Percentiles rank a stretch among this genome's conserved stretches.
phyloP scores from a whole-genome alignment of 2,329 filamentous ascomycete species.

The Metarhizium guizhouense region DNA sequence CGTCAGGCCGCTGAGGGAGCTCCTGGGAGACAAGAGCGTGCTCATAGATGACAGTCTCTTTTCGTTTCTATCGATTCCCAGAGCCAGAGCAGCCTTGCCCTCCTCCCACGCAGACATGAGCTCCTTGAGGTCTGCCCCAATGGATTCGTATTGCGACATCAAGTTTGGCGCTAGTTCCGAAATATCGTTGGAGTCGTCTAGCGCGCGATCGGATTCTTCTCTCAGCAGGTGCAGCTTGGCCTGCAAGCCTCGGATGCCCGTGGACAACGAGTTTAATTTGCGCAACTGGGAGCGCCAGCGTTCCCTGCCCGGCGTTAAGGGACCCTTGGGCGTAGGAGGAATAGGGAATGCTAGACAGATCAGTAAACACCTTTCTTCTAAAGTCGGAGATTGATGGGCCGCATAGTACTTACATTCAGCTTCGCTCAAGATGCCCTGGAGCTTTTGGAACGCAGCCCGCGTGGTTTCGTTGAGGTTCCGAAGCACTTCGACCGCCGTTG shows the following conservation, averaged over 20 bases:
- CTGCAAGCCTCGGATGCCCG: constrained; percentile 83
- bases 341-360: constrained; percentile 38
- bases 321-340: constrained; percentile 47
- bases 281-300: constrained; percentile 79
- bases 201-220: constrained; percentile 74
- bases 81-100: constrained; percentile 73
- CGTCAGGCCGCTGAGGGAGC: constrained; percentile 59
- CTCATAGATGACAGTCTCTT: constrained; percentile 58
- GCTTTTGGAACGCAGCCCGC: constrained; percentile 50
- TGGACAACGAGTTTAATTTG: constrained; percentile 79
- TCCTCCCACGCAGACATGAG: constrained; percentile 80
- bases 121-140: constrained; percentile 75
- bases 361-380: background rate
- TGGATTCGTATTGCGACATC: constrained; percentile 87
- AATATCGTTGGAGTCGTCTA: constrained; percentile 66
- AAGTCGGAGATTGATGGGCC: background rate
- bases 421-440: constrained; percentile 64
- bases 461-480: constrained; percentile 54
- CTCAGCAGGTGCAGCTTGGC: constrained; percentile 88
- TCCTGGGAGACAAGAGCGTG: constrained; percentile 47
- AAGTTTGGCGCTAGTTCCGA: constrained; percentile 70
- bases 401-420: constrained; percentile 58
- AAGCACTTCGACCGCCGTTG: constrained; percentile 67
- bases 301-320: constrained; percentile 66
- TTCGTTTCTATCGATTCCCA: constrained; percentile 74